These are phyloP conservation scores for Aspergillus avenaceus DNA, from an alignment of 495 filamentous ascomycete species.

Conservation along the genomic window DNA sequence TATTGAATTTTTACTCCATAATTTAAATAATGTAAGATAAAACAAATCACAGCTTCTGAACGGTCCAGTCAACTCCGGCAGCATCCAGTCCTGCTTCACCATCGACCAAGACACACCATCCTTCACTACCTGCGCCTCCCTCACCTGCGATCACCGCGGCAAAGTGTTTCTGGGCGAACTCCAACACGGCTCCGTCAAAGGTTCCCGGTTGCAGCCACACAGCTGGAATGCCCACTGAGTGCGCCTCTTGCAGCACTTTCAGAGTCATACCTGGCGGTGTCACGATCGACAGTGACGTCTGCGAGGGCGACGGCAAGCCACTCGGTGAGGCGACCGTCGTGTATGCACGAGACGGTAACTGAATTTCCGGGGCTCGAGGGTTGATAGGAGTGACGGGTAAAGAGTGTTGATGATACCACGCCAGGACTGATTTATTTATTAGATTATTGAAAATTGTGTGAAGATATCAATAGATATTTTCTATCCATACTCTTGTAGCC, in stretches of 20 bases:
- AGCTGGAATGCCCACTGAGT: slow-evolving; percentile 68
- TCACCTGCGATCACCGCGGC: slow-evolving; percentile 66
- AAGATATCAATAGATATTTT: too few species aligned
- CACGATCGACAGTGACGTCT: slow-evolving; percentile 79
- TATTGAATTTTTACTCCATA: too few species aligned
- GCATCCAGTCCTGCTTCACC: slow-evolving; percentile 66
- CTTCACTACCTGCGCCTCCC: slow-evolving; percentile 64
- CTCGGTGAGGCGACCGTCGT: slow-evolving; percentile 61
- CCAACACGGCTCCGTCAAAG: slow-evolving; percentile 69
- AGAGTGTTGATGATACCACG: slow-evolving; percentile 77
- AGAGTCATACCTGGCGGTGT: slow-evolving; percentile 75
- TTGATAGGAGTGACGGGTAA: slow-evolving; percentile 82
- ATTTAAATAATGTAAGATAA: too few species aligned
- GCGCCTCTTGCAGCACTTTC: slow-evolving; percentile 70
- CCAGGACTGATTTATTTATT: slow-evolving; percentile 58
- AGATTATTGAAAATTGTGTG: background rate
- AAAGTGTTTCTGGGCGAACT: slow-evolving; percentile 62
- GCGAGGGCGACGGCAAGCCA: slow-evolving; percentile 55
- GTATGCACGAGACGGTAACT: slow-evolving; percentile 50
- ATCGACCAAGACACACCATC: slow-evolving; percentile 91
- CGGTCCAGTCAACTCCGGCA: slow-evolving; percentile 52
- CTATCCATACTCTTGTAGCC: slow-evolving; percentile 73
- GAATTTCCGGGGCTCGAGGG: slow-evolving; percentile 60
- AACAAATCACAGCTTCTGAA: slow-evolving; percentile 36
- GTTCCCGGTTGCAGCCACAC: slow-evolving; percentile 94